A percentile compares a stretch with the other conserved stretches of the same genome.
Evolutionary conservation across 1,139 yeast genomes (phyloP).

Genomic region (Saccharomycopsis hybrid): DNA sequence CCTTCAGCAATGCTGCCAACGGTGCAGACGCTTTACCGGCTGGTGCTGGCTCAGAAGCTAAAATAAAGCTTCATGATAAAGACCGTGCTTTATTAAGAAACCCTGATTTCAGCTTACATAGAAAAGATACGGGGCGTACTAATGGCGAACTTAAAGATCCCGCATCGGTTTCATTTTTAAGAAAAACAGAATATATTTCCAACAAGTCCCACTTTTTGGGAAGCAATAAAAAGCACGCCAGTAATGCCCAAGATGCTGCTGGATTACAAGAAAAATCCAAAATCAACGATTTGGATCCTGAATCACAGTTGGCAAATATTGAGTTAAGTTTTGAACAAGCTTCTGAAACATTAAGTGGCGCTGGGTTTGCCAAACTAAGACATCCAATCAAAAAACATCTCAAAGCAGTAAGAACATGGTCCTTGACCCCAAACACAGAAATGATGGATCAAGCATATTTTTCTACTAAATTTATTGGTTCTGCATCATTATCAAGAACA

Average conservation of each 20-base stretch:
- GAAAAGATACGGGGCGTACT: constrained; percentile 36
- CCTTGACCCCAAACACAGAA: constrained; percentile 82
- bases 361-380: constrained; percentile 39
- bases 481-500: constrained; percentile 53
- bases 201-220: constrained; percentile 29
- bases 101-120: constrained; percentile 36
- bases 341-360: constrained; percentile 54
- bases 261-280: constrained; percentile 4
- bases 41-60: constrained; percentile 27
- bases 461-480: constrained; percentile 70
- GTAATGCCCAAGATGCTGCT: constrained; percentile 19
- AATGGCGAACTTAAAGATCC: constrained; percentile 42
- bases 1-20: constrained; percentile 11
- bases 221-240: constrained; percentile 24
- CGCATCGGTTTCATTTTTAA: constrained; percentile 69
- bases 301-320: constrained; percentile 31
- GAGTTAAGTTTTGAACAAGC: constrained; percentile 73
- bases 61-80: constrained; percentile 56
- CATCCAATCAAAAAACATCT: constrained; percentile 77
- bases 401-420: constrained; percentile 74
- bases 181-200: constrained; percentile 90
- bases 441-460: constrained; percentile 74
- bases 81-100: constrained; percentile 77
- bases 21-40: background rate
- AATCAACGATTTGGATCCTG: constrained; percentile 13